Percentiles rank a stretch among this genome's conserved stretches.
Evolutionary conservation across 768 basidiomycete genomes (phyloP).

Genomic region (Boletus rufocinnamomeus): DNA sequence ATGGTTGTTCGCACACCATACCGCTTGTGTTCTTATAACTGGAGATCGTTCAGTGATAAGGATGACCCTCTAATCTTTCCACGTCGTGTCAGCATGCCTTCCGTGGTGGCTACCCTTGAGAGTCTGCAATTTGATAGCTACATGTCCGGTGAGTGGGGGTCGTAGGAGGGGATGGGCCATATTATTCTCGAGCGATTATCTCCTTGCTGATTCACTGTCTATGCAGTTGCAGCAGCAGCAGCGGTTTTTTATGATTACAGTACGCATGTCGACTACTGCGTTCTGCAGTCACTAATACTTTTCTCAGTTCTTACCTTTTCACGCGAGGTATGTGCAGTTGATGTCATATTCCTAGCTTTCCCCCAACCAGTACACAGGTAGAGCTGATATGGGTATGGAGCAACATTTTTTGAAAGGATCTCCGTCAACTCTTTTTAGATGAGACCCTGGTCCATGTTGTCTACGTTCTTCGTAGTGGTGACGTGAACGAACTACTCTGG

Average conservation of each 20-base stretch:
- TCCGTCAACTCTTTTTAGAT: neutral
- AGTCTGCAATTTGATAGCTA: neutral
- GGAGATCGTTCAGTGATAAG: neutral
- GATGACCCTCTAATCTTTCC: neutral
- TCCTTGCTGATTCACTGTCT: neutral
- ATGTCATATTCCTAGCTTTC: neutral
- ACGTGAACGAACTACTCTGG: neutral
- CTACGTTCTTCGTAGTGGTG: conserved; percentile 17
- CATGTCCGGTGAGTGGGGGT: neutral
- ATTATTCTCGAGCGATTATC: neutral
- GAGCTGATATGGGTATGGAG: conserved; percentile 17
- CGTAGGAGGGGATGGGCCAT: neutral
- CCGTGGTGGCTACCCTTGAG: neutral
- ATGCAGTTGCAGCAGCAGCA: conserved; percentile 1
- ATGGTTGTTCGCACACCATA: neutral
- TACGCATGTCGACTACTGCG: neutral
- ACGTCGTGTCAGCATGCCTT: neutral
- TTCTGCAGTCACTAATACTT: neutral
- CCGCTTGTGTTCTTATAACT: neutral
- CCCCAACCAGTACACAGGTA: neutral
- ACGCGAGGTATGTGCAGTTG: conserved; percentile 5
- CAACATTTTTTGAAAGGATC: neutral
- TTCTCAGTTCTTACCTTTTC: conserved; percentile 12
- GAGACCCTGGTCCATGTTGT: conserved; percentile 13
- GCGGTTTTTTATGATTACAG: conserved; percentile 16